Conservation (phyloP, 2,329 filamentous ascomycete species). For the Ophiosphaerella narmari region DNA sequence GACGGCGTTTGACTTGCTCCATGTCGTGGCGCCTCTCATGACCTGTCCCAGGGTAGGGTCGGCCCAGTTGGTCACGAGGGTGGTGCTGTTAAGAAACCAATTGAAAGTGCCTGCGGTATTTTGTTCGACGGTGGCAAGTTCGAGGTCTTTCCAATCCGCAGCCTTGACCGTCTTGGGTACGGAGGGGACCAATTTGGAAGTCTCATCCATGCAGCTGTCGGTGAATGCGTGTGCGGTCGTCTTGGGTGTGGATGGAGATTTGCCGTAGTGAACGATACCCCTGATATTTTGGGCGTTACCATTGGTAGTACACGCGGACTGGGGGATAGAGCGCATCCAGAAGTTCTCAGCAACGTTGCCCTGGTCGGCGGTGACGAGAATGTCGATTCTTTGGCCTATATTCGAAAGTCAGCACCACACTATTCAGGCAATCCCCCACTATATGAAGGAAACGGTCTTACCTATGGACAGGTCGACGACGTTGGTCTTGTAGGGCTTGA, state of each 20-base stretch:
- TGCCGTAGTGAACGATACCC: slow-evolving; percentile 47
- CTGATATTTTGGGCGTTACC: slow-evolving; percentile 39
- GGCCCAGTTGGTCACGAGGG: slow-evolving; percentile 45
- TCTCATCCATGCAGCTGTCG: slow-evolving; percentile 46
- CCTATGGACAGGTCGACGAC: slow-evolving; percentile 48
- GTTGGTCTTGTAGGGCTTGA: slow-evolving; percentile 47
- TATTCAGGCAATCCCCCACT: no score
- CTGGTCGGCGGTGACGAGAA: slow-evolving; percentile 41
- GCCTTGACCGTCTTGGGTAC: slow-evolving; percentile 39
- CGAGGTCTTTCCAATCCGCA: no score
- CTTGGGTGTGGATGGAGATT: slow-evolving; percentile 31
- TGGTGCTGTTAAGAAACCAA: slow-evolving; percentile 49
- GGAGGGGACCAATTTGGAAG: slow-evolving; percentile 27
- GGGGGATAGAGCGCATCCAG: slow-evolving; percentile 47
- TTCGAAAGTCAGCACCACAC: no score
- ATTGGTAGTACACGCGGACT: slow-evolving; percentile 45
- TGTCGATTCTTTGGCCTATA: slow-evolving; percentile 45
- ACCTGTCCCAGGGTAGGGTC: slow-evolving; percentile 47
- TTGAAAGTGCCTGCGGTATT: slow-evolving; percentile 27
- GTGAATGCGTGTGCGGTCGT: slow-evolving; percentile 42
- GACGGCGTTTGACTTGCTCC: slow-evolving; percentile 36
- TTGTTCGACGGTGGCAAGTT: no score
- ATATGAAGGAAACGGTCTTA: not conserved
- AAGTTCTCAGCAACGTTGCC: slow-evolving; percentile 36
- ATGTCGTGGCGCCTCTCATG: slow-evolving; percentile 38